phyloP scores from a whole-genome alignment of 352 stramenopile genomes.

The Phytophthora chlamydospora region DNA sequence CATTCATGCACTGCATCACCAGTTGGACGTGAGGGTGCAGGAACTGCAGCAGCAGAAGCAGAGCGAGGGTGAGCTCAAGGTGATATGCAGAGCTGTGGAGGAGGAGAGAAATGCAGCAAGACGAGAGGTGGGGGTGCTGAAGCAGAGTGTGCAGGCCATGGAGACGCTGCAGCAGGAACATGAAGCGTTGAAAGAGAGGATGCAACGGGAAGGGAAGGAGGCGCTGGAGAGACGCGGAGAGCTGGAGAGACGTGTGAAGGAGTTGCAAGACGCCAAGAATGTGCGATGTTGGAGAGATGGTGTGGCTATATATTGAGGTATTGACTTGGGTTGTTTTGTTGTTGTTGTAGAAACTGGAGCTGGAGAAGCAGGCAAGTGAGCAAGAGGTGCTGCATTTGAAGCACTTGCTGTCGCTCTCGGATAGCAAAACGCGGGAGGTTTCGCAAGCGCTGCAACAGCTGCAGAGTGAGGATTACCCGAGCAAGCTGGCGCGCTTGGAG shows the following conservation, averaged over 20 bases:
- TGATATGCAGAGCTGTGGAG: conserved; percentile 21
- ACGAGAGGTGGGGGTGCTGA: conserved; percentile 40
- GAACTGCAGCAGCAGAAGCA: conserved; percentile 52
- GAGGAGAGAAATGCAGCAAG: conserved; percentile 47
- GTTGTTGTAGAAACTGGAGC: conserved; percentile 54
- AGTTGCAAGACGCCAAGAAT: conserved; percentile 45
- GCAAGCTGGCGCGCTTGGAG: conserved; percentile 56
- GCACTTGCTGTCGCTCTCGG: conserved; percentile 54
- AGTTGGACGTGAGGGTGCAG: conserved; percentile 51
- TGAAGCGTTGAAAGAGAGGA: conserved; percentile 36
- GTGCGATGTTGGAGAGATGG: conserved; percentile 12
- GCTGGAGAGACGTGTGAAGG: conserved; percentile 29
- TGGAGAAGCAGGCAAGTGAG: conserved; percentile 53
- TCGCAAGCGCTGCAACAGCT: conserved; percentile 45
- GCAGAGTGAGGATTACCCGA: conserved; percentile 55
- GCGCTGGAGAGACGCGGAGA: conserved; percentile 19
- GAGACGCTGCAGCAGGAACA: conserved; percentile 50
- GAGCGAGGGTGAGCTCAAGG: conserved; percentile 32
- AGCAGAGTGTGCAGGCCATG: conserved; percentile 37
- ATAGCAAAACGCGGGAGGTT: conserved; percentile 56
- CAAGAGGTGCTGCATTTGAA: conserved; percentile 62
- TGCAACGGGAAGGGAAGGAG: conserved; percentile 38
- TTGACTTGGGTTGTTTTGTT: conserved; percentile 10
- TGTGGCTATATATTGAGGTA: neutral
- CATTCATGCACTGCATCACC: conserved; percentile 41